phyloP scores from a whole-genome alignment of 1,139 yeast genomes.

The Sugiyamaella castrensis region DNA sequence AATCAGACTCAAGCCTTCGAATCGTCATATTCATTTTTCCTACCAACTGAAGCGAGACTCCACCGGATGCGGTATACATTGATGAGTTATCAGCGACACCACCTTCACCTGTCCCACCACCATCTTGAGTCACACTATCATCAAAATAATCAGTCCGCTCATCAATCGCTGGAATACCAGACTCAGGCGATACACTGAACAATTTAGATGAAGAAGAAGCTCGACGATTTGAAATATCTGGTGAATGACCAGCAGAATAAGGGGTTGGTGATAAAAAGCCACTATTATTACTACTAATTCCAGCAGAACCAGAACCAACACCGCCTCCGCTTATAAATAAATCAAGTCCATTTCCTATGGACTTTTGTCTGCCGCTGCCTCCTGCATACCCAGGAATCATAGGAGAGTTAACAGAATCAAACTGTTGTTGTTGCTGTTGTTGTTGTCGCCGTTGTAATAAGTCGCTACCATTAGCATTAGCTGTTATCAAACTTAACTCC shows the following conservation, averaged over 20 bases:
- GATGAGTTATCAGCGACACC: constrained; percentile 28
- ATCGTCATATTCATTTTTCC: constrained; percentile 73
- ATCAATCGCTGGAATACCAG: constrained; percentile 1
- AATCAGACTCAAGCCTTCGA: constrained; percentile 75
- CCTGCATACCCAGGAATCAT: constrained; percentile 9
- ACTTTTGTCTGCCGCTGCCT: constrained; percentile 12
- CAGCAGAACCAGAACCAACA: neutral
- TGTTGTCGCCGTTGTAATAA: neutral
- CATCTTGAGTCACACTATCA: constrained; percentile 25
- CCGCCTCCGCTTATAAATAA: constrained; percentile 1
- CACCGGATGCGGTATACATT: constrained; percentile 28
- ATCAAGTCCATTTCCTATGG: constrained; percentile 12
- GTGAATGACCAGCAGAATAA: constrained; percentile 1
- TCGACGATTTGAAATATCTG: constrained; percentile 9
- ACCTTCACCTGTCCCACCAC: constrained; percentile 8
- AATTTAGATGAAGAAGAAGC: constrained; percentile 6
- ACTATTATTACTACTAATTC: neutral
- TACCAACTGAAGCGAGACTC: constrained; percentile 56
- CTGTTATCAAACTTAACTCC: constrained; percentile 7
- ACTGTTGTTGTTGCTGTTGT: neutral
- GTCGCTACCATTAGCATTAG: too few relatives aligned
- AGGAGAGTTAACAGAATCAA: constrained; percentile 11
- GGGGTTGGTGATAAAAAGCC: constrained; percentile 7
- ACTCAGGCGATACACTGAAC: constrained; percentile 1
- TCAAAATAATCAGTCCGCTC: constrained; percentile 23